These are phyloP conservation scores for Pyronema domesticum DNA, from an alignment of 495 filamentous ascomycete species.

Conservation along the genomic window DNA sequence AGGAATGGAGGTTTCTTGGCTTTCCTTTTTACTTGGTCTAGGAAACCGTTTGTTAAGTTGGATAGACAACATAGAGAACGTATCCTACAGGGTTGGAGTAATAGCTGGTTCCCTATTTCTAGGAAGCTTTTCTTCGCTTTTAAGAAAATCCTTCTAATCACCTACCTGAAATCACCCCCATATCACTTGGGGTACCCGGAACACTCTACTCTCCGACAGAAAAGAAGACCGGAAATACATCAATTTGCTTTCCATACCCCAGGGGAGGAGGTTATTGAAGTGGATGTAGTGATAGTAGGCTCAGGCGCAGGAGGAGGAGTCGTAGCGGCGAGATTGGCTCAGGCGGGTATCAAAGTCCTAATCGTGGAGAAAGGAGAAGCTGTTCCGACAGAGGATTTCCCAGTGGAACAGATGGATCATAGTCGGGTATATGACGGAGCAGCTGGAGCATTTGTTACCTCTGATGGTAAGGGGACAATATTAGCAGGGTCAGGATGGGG, in stretches of 20 bases:
- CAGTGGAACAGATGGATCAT: constrained; percentile 46
- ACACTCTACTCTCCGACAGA: neutral
- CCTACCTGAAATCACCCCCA: neutral
- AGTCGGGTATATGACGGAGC: constrained; percentile 47
- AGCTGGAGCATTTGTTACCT: constrained; percentile 32
- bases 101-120: neutral
- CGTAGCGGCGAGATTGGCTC: constrained; percentile 51
- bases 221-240: constrained; percentile 3
- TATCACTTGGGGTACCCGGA: neutral
- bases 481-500: constrained; percentile 41
- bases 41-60: neutral
- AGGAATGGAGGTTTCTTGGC: neutral
- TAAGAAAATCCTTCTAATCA: neutral
- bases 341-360: constrained; percentile 51
- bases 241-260: constrained; percentile 36
- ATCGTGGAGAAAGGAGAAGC: constrained; percentile 72
- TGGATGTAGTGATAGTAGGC: constrained; percentile 71
- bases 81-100: neutral
- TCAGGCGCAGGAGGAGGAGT: constrained; percentile 81
- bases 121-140: neutral
- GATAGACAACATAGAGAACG: neutral
- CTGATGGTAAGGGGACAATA: constrained; percentile 43
- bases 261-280: constrained; percentile 40
- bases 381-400: constrained; percentile 46
- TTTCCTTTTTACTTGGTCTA: neutral